Evolutionary conservation across 768 basidiomycete species (phyloP).

Genomic region (Kwoniella bestiolae): DNA sequence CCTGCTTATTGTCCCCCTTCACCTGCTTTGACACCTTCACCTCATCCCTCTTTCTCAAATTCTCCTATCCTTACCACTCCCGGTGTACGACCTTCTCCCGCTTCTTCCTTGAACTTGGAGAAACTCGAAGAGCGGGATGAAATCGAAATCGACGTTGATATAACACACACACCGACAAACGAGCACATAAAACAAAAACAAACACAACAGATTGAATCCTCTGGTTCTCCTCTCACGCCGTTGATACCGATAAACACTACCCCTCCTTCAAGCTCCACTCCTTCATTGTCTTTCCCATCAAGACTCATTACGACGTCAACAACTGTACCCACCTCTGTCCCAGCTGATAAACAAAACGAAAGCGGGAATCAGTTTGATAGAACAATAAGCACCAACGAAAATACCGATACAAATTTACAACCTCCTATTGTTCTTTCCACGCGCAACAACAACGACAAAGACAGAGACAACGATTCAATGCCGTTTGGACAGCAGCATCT

Average conservation of each 20-base stretch:
- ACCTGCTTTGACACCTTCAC: slow-evolving; percentile 25
- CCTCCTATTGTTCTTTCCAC: slow-evolving; percentile 18
- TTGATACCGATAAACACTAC: not conserved
- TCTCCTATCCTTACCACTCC: slow-evolving; percentile 26
- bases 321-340: slow-evolving; percentile 1
- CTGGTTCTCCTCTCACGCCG: slow-evolving; percentile 14
- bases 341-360: slow-evolving; percentile 1
- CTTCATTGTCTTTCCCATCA: slow-evolving; percentile 14
- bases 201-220: not conserved
- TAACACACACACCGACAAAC: not conserved
- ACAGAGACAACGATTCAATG: slow-evolving; percentile 15
- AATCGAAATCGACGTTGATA: not conserved
- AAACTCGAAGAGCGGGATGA: not conserved
- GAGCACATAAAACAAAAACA: slow-evolving; percentile 6
- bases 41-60: slow-evolving; percentile 11
- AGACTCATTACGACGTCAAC: slow-evolving; percentile 7
- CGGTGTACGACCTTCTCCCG: not conserved
- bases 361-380: slow-evolving; percentile 13
- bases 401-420: slow-evolving; percentile 6
- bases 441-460: not conserved
- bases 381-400: slow-evolving; percentile 17
- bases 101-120: not conserved
- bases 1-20: slow-evolving; percentile 25
- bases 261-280: slow-evolving; percentile 18
- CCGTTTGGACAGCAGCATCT: not conserved